A percentile compares a stretch with the other conserved stretches of the same genome.
Conservation (phyloP, 805 yeast genomes). For the Tetrapisispora arboricola region DNA sequence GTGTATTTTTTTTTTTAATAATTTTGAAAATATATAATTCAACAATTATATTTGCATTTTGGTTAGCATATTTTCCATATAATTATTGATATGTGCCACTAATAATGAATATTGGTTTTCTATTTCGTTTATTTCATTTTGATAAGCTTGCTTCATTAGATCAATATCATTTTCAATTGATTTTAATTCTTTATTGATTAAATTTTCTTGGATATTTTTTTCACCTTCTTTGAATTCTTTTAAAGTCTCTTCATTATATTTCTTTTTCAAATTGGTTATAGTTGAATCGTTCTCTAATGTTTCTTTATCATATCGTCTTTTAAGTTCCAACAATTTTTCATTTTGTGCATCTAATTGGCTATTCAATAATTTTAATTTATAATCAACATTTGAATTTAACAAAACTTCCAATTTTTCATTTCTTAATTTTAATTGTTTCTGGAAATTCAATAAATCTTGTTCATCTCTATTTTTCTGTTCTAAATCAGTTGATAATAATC, state of each 20-base stretch:
- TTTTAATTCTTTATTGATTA: constrained; percentile 33
- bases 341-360: constrained; percentile 43
- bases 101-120: constrained; percentile 45
- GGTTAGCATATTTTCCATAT: constrained; percentile 26
- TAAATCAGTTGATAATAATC: constrained; percentile 39
- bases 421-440: constrained; percentile 36
- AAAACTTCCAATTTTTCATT: constrained; percentile 31
- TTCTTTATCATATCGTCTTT: constrained; percentile 35
- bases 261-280: constrained; percentile 35
- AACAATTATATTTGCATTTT: constrained; percentile 7
- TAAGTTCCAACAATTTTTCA: constrained; percentile 38
- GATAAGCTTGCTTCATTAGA: constrained; percentile 35
- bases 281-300: constrained; percentile 37
- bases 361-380: constrained; percentile 31
- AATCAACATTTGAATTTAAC: constrained; percentile 33
- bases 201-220: constrained; percentile 33
- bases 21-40: background rate
- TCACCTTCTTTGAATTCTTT: constrained; percentile 41
- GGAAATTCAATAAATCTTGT: constrained; percentile 39
- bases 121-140: constrained; percentile 42
- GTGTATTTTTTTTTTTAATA: background rate
- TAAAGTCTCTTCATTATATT: constrained; percentile 39
- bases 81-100: constrained; percentile 44
- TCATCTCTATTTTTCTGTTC: constrained; percentile 31
- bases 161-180: constrained; percentile 22